Evolutionary conservation across 2,329 filamentous ascomycete species (phyloP).

Genomic region (Exophiala oligosperma): DNA sequence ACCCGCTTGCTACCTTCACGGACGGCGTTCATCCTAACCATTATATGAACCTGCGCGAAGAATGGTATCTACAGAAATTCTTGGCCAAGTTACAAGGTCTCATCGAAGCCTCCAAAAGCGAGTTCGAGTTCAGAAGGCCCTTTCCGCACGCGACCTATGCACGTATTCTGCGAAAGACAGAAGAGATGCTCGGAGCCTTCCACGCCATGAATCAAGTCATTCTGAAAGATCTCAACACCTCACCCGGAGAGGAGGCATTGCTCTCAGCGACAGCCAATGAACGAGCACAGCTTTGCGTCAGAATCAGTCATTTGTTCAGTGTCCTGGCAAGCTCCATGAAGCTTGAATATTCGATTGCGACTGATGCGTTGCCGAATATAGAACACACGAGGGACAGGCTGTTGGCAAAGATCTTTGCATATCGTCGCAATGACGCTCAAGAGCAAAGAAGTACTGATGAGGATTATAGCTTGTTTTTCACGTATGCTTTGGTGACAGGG

Average conservation of each 20-base stretch:
- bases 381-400: conserved; percentile 77
- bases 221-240: conserved; percentile 72
- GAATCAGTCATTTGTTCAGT: conserved; percentile 83
- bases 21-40: conserved; percentile 58
- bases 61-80: conserved; percentile 82
- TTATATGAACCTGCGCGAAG: conserved; percentile 87
- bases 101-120: conserved; percentile 70
- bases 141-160: conserved; percentile 75
- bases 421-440: conserved; percentile 66
- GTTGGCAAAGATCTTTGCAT: conserved; percentile 83
- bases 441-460: conserved; percentile 49
- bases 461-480: conserved; percentile 90
- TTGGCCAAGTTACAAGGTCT: conserved; percentile 70
- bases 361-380: conserved; percentile 79
- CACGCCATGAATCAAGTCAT: conserved; percentile 96
- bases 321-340: conserved; percentile 93
- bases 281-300: conserved; percentile 75
- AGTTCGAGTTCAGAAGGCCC: conserved; percentile 84
- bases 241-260: conserved; percentile 77
- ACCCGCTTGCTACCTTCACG: conserved; percentile 74
- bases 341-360: conserved; percentile 84
- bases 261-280: conserved; percentile 77
- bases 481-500: conserved; percentile 70
- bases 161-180: conserved; percentile 75
- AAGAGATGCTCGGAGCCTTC: conserved; percentile 86